Evolutionary conservation across 1,139 yeast genomes (phyloP), one percentile per base, ranked within the genome.

Genomic region (Taiozyma sp.): DNA sequence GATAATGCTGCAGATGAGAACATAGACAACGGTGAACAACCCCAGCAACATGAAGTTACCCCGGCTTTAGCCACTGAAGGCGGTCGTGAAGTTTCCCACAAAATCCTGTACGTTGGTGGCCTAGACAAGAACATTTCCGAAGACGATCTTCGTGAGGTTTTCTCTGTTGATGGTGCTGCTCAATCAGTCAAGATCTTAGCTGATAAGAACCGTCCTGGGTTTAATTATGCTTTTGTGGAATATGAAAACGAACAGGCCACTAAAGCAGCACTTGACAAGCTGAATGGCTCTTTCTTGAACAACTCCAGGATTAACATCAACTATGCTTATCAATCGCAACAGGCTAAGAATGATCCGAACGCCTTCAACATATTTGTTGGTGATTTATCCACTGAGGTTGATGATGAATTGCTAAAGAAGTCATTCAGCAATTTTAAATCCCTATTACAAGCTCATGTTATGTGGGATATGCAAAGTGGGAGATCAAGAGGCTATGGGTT

Each of bases 381-480:
- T 50, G 97, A 91, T 67, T 76, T 91, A 61, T 83, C 90, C 39
- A 77, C 87, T 12, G 96, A 91, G 60, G 86, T 91, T 41, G 84
- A 87, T 63, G 97, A 91, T 67, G 96, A 87, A 58, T 68, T 79
- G 22, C 75, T 91, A 57, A 74, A 74, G 49, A 71, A 68, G 46
- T 77, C 87, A 8, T 91, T 91, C 65, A 61, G 73, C n/a, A 72
- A 73, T 51, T 87, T 81, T 66, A 73, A 74, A 23, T 79, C 91
- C 5, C 72, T 87, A 62, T 73, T 82, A 48, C 96, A 89, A 65
- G 97, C 96, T 19, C 92, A 90, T 61, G 96, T 91, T 41, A 91
- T 91, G 96, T 90, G 97, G 97, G 97, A 91, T 68, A 89, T 89
- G 96, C 92, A 87, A 65, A 87, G 96, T 24, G 92, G 96, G 39